Conservation (phyloP, 371 early-diverging fungal genomes). For the Circinella minor region DNA sequence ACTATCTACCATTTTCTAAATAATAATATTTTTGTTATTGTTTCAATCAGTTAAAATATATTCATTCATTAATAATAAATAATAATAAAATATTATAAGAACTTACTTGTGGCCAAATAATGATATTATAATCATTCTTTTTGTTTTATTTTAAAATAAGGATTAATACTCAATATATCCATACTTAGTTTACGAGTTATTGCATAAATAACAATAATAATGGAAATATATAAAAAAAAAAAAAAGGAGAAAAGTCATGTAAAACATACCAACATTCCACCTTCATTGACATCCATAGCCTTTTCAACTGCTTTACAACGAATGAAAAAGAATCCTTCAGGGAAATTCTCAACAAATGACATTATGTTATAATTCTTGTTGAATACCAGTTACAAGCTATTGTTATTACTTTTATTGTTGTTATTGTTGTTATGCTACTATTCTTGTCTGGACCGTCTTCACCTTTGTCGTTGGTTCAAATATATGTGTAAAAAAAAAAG, state of each 20-base stretch:
- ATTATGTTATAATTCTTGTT: no score
- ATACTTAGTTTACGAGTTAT: neutral
- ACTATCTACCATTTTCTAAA: constrained; percentile 52
- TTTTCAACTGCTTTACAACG: constrained; percentile 35
- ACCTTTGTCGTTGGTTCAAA: no score
- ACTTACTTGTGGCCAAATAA: constrained; percentile 56
- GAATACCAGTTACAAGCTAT: neutral
- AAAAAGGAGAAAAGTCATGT: neutral
- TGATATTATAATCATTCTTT: constrained; percentile 50
- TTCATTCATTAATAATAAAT: neutral
- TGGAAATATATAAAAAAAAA: no score
- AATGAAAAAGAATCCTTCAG: constrained; percentile 52
- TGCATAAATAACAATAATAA: neutral
- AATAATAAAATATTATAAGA: neutral
- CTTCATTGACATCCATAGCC: constrained; percentile 43
- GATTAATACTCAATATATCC: constrained; percentile 2
- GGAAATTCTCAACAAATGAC: constrained; percentile 26
- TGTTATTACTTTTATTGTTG: neutral
- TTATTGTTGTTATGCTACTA: neutral
- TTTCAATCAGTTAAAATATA: neutral
- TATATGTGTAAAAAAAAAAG: no score
- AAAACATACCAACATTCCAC: constrained; percentile 40
- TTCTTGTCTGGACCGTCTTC: no score
- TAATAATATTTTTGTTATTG: neutral
- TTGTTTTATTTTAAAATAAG: neutral